phyloP scores from a whole-genome alignment of 805 yeast genomes.

The Wickerhamomyces hampshirensis region DNA sequence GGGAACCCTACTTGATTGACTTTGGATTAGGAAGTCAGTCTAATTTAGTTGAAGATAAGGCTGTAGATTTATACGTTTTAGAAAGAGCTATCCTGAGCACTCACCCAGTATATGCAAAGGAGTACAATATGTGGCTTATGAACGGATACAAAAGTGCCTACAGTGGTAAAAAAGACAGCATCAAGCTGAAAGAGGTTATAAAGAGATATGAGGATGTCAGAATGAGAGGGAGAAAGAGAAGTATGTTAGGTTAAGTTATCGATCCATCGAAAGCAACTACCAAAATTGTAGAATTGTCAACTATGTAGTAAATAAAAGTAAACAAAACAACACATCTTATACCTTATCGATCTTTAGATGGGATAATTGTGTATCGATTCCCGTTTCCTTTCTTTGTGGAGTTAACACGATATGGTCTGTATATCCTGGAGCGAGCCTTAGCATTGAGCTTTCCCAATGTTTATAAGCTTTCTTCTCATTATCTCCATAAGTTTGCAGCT shows the following conservation, averaged over 20 bases:
- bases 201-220: conserved; percentile 78
- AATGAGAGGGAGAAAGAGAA: conserved; percentile 89
- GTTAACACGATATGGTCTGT: conserved; percentile 23
- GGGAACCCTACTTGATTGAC: conserved; percentile 69
- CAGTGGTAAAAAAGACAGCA: conserved; percentile 30
- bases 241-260: conserved; percentile 69
- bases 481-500: conserved; percentile 22
- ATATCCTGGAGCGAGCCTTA: conserved; percentile 39
- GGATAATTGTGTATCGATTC: conserved; percentile 1
- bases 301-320: too few species aligned
- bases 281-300: too few species aligned
- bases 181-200: conserved; percentile 46
- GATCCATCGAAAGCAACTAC: too few species aligned
- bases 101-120: conserved; percentile 67
- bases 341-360: conserved; percentile 19
- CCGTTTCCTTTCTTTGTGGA: conserved; percentile 14
- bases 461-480: conserved; percentile 22
- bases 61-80: conserved; percentile 92
- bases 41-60: conserved; percentile 80
- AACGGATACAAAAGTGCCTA: conserved; percentile 56
- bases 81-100: conserved; percentile 91
- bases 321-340: too few species aligned
- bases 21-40: conserved; percentile 86
- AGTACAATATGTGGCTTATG: conserved; percentile 65
- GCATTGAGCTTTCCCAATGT: conserved; percentile 29